A percentile compares a stretch with the other conserved stretches of the same genome.
phyloP scores from a whole-genome alignment of 495 filamentous ascomycete genomes.

The Neurospora intermedia region DNA sequence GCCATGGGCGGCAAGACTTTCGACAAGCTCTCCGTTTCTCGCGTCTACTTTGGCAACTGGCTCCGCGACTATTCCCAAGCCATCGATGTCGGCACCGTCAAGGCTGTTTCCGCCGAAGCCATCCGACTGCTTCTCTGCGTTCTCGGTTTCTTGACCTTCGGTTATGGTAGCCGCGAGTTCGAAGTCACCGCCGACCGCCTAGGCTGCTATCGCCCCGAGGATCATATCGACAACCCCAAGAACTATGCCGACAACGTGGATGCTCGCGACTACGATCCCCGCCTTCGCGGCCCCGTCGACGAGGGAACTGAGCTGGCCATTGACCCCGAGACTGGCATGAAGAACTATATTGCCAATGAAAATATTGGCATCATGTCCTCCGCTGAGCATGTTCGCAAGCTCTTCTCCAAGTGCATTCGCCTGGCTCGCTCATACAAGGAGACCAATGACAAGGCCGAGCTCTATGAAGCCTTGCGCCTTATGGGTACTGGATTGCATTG shows the following conservation, averaged over 20 bases:
- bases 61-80: conserved; percentile 73
- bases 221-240: conserved; percentile 73
- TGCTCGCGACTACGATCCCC: conserved; percentile 66
- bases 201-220: conserved; percentile 79
- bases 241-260: conserved; percentile 79
- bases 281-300: conserved; percentile 72
- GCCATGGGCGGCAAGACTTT: conserved; percentile 77
- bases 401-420: conserved; percentile 61
- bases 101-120: conserved; percentile 77
- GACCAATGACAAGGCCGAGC: conserved; percentile 53
- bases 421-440: conserved; percentile 59
- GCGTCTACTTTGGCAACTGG: conserved; percentile 89
- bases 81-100: conserved; percentile 80
- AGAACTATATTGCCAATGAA: conserved; percentile 87
- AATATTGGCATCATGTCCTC: conserved; percentile 61
- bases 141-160: conserved; percentile 52
- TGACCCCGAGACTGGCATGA: conserved; percentile 69
- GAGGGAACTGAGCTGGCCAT: conserved; percentile 68
- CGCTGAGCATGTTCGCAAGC: conserved; percentile 58
- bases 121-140: conserved; percentile 69
- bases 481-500: conserved; percentile 82
- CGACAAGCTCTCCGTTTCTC: conserved; percentile 73
- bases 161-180: conserved; percentile 84
- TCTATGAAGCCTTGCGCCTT: conserved; percentile 75
- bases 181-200: conserved; percentile 81